These are phyloP conservation scores for Pachysandra terminalis DNA, from an alignment of 164 flowering plant genomes.

Conservation along the genomic window DNA sequence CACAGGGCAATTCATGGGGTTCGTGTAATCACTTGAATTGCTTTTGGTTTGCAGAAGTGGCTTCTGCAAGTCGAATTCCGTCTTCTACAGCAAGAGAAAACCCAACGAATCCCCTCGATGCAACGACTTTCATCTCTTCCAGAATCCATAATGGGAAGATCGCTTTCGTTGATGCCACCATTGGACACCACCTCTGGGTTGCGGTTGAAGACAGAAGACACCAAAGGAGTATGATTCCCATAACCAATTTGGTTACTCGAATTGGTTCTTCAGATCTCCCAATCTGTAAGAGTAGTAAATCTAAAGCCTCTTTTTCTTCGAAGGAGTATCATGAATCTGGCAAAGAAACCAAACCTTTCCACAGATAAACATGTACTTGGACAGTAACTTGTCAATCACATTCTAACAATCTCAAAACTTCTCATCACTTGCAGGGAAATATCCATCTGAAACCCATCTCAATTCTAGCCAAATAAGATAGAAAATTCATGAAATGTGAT, in stretches of 20 bases:
- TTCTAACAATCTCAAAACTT: conserved; percentile 32
- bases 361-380: conserved; percentile 43
- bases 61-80: too few relatives aligned
- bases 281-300: conserved; percentile 18
- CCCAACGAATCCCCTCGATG: too few relatives aligned
- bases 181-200: too few relatives aligned
- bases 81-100: too few relatives aligned
- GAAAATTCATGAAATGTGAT: not conserved
- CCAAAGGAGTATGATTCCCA: conserved; percentile 51
- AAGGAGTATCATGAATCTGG: not conserved
- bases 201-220: too few relatives aligned
- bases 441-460: conserved; percentile 16
- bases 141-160: too few relatives aligned
- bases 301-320: not conserved
- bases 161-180: too few relatives aligned
- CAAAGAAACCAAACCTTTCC: conserved; percentile 43
- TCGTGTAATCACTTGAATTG: conserved; percentile 64
- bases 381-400: conserved; percentile 33
- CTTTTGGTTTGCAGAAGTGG: too few relatives aligned
- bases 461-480: not conserved
- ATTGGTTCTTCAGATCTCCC: conserved; percentile 46
- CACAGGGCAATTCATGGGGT: conserved; percentile 40
- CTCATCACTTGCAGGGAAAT: conserved; percentile 50
- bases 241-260: conserved; percentile 58
- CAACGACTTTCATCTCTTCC: too few relatives aligned